phyloP scores from a whole-genome alignment of 345 rosid genomes.

The Raphanus sativus region DNA sequence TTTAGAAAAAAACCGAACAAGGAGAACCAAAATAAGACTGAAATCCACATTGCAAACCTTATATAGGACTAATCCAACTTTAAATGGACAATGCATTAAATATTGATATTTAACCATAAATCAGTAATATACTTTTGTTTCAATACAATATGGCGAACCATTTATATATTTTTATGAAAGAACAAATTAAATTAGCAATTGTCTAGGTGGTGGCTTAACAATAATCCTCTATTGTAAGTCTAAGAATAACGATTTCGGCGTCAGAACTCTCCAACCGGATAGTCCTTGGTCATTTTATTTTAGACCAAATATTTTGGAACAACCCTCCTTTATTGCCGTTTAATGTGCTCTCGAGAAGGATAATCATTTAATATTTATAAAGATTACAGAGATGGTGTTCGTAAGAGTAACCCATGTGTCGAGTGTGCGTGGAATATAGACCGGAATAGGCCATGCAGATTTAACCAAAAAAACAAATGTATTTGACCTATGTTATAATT shows the following conservation, averaged over 20 bases:
- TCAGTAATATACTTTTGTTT: background rate
- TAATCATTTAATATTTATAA: constrained; percentile 13
- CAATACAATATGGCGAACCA: background rate
- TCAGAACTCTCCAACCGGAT: background rate
- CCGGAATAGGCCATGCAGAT: constrained; percentile 6
- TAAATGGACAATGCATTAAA: background rate
- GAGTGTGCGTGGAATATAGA: constrained; percentile 9
- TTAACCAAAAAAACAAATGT: background rate
- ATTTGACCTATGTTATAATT: constrained; percentile 12
- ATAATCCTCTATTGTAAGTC: background rate
- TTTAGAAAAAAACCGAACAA: background rate
- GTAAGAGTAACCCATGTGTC: background rate
- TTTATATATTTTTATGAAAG: no score
- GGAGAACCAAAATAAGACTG: background rate
- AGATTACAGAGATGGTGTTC: constrained; percentile 4
- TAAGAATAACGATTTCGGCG: background rate
- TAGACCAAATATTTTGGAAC: constrained; percentile 17
- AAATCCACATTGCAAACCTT: background rate
- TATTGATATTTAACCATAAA: background rate
- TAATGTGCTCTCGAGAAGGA: background rate
- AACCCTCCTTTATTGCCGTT: constrained; percentile 2
- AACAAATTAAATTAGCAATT: constrained; percentile 1
- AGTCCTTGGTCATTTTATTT: constrained; percentile 17
- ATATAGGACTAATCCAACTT: background rate
- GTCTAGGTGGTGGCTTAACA: constrained; percentile 19